A percentile compares a stretch with the other conserved stretches of the same genome.
Evolutionary conservation across 768 basidiomycete genomes (phyloP).

Genomic region (Leccinum olivaceopallidum): DNA sequence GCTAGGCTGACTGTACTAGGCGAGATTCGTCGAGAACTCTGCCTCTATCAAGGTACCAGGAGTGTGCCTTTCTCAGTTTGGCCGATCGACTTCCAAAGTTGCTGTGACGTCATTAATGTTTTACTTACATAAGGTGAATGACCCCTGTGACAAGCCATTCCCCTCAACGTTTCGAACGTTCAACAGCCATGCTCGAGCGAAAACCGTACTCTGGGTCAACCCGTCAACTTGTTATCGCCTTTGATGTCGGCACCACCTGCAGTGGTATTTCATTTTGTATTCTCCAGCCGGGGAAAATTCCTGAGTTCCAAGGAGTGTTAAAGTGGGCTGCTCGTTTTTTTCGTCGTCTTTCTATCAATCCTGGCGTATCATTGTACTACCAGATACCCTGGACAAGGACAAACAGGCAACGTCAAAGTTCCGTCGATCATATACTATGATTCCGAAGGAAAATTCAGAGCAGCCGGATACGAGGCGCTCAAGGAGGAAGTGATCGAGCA

Average conservation of each 20-base stretch:
- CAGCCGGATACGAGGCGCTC: constrained; percentile 36
- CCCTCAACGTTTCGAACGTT: neutral
- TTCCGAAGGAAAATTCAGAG: constrained; percentile 23
- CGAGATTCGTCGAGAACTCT: neutral
- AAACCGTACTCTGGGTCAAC: constrained; percentile 35
- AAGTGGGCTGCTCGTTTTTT: neutral
- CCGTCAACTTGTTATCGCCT: constrained; percentile 35
- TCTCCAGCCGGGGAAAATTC: neutral
- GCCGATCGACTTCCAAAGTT: neutral
- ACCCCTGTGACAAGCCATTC: neutral
- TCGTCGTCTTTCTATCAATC: neutral
- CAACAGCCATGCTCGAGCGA: constrained; percentile 29
- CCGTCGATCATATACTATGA: constrained; percentile 40
- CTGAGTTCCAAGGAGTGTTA: neutral
- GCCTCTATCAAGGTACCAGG: no score
- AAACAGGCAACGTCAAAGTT: neutral
- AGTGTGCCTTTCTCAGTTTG: neutral
- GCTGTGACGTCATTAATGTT: neutral
- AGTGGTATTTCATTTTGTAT: constrained; percentile 1
- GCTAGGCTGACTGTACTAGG: neutral
- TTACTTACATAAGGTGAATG: neutral
- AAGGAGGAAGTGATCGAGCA: constrained; percentile 34
- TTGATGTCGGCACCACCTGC: constrained; percentile 24
- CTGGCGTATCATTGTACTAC: neutral
- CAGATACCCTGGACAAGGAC: neutral